Evolutionary conservation across 352 stramenopile species (phyloP).

Genomic region (Pythium myriotylum): DNA sequence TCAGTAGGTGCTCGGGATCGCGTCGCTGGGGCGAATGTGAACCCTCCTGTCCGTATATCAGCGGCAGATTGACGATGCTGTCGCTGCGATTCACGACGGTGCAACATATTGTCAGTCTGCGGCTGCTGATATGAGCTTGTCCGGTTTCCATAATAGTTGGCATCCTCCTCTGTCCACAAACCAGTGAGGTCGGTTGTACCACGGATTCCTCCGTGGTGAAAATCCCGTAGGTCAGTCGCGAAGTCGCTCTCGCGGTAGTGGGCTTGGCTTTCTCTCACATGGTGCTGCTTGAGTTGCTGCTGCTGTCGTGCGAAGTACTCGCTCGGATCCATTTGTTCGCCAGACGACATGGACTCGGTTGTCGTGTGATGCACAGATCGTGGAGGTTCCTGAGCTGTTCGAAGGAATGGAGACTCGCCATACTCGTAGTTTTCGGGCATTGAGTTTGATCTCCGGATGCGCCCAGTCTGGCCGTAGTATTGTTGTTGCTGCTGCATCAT

Average conservation of each 20-base stretch:
- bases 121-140: slow-evolving; percentile 7
- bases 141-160: neutral
- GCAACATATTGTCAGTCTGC: neutral
- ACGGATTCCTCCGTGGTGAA: slow-evolving; percentile 21
- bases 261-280: slow-evolving; percentile 12
- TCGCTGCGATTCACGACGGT: neutral
- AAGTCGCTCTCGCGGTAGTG: slow-evolving; percentile 24
- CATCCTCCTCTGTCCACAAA: slow-evolving; percentile 23
- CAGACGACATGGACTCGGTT: slow-evolving; percentile 4
- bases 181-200: slow-evolving; percentile 22
- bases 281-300: slow-evolving; percentile 9
- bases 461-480: neutral
- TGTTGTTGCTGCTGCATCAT: neutral
- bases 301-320: slow-evolving; percentile 27
- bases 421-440: slow-evolving; percentile 23
- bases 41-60: neutral
- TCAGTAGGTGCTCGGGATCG: slow-evolving; percentile 15
- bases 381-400: neutral
- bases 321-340: slow-evolving; percentile 19
- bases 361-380: slow-evolving; percentile 10
- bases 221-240: slow-evolving; percentile 19
- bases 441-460: slow-evolving; percentile 21
- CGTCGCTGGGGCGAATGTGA: neutral
- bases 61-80: neutral
- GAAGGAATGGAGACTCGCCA: slow-evolving; percentile 10